Conservation (phyloP, 2,329 filamentous ascomycete species). For the Xylaria sp. region DNA sequence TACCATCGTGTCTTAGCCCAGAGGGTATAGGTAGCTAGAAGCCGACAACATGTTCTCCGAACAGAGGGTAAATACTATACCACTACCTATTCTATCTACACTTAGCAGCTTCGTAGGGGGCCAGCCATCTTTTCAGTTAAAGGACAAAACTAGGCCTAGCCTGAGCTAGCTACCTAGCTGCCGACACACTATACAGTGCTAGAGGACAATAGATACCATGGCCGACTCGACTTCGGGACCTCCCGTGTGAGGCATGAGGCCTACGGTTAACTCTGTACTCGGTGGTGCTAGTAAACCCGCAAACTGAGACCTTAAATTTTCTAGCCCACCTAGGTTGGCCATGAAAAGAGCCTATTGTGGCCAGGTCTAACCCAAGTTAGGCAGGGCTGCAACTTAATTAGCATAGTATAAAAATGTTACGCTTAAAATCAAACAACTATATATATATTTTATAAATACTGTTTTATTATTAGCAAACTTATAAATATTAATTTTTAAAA, state of each 20-base stretch:
- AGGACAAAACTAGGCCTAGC: neutral
- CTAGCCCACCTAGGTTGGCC: too few relatives aligned
- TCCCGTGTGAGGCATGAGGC: conserved; percentile 3
- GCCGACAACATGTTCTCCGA: neutral
- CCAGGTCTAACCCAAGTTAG: too few relatives aligned
- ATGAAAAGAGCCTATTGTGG: too few relatives aligned
- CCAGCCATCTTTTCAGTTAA: neutral
- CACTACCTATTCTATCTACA: neutral
- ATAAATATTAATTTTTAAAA: too few relatives aligned
- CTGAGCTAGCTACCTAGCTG: neutral
- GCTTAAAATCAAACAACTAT: too few relatives aligned
- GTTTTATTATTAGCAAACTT: too few relatives aligned
- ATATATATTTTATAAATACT: too few relatives aligned
- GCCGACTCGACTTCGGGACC: neutral
- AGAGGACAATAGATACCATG: conserved; percentile 10
- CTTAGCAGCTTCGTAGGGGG: neutral
- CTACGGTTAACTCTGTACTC: neutral
- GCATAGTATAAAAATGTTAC: too few relatives aligned
- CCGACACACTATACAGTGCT: neutral
- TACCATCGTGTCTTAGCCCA: neutral
- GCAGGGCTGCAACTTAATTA: too few relatives aligned
- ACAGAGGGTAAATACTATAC: too few relatives aligned
- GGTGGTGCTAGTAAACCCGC: too few relatives aligned
- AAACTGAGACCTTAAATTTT: neutral
- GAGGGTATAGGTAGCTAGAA: neutral